Evolutionary conservation across 306 rosid genomes (phyloP).

Genomic region (Sindora glabra): DNA sequence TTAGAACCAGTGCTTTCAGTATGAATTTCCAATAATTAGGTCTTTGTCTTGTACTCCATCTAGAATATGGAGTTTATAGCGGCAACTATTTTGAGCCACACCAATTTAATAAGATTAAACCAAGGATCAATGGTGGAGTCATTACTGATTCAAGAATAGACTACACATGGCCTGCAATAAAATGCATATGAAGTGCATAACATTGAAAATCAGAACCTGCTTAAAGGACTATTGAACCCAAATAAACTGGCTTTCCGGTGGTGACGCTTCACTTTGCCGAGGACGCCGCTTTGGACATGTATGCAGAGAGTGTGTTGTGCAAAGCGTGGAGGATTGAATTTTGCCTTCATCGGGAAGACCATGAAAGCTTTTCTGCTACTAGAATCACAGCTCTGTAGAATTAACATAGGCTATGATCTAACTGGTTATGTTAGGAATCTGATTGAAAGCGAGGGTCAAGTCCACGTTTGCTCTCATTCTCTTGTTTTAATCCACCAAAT

Average conservation of each 20-base stretch:
- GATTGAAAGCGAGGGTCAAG: too few relatives aligned
- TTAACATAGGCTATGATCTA: neutral
- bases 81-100: too few relatives aligned
- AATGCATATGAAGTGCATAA: conserved; percentile 5
- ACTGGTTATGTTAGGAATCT: neutral
- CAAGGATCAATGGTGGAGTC: neutral
- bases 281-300: conserved; percentile 3
- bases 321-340: neutral
- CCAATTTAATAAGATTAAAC: too few relatives aligned
- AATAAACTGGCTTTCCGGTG: neutral
- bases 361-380: conserved; percentile 9
- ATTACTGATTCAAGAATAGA: neutral
- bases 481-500: too few relatives aligned
- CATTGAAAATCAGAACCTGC: conserved; percentile 6
- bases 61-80: too few relatives aligned
- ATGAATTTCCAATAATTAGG: too few relatives aligned
- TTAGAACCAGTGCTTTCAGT: too few relatives aligned
- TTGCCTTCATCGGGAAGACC: conserved; percentile 14
- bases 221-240: neutral
- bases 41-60: too few relatives aligned
- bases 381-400: conserved; percentile 5
- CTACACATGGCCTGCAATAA: neutral
- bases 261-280: conserved; percentile 10
- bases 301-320: neutral
- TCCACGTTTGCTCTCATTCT: too few relatives aligned